phyloP scores from a whole-genome alignment of 2,329 filamentous ascomycete genomes.

The Botryosphaeria dothidea region DNA sequence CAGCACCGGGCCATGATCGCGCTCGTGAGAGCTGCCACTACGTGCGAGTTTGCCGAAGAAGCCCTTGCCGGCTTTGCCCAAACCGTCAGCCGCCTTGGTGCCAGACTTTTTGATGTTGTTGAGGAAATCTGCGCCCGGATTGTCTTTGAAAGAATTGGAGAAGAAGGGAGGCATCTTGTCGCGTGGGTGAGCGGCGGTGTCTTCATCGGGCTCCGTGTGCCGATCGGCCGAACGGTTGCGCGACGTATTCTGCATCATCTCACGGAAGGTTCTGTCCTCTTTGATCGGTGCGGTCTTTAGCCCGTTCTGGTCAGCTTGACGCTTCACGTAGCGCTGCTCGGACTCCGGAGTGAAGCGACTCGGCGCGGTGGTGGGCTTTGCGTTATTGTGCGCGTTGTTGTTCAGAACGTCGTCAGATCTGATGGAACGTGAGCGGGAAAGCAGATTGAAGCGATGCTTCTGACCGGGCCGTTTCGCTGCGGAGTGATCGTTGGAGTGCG shows the following conservation, averaged over 20 bases:
- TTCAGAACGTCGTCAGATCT: conserved; percentile 42
- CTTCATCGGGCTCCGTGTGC: conserved; percentile 37
- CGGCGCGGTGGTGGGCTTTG: conserved; percentile 31
- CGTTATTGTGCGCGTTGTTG: conserved; percentile 32
- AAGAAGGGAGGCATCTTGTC: conserved; percentile 31
- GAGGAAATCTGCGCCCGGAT: conserved; percentile 64
- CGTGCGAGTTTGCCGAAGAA: conserved; percentile 77
- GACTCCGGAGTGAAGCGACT: conserved; percentile 20
- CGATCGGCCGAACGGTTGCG: conserved; percentile 77
- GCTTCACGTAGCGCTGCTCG: conserved; percentile 31
- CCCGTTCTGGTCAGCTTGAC: conserved; percentile 42
- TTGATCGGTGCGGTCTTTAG: conserved; percentile 66
- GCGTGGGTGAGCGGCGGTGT: conserved; percentile 28
- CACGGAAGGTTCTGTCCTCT: conserved; percentile 67
- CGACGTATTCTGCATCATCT: conserved; percentile 60
- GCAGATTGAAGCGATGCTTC: conserved; percentile 31
- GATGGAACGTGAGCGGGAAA: conserved; percentile 46
- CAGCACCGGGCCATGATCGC: conserved; percentile 56
- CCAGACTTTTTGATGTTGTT: conserved; percentile 72
- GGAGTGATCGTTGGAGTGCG: conserved; percentile 4
- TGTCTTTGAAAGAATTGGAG: conserved; percentile 60
- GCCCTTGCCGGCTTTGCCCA: conserved; percentile 72
- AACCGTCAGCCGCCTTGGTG: conserved; percentile 70
- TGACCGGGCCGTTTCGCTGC: conserved; percentile 8
- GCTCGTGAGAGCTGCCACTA: conserved; percentile 70